These are phyloP conservation scores for Phytophthora crassamura DNA, from an alignment of 352 stramenopile genomes.

Conservation along the genomic window DNA sequence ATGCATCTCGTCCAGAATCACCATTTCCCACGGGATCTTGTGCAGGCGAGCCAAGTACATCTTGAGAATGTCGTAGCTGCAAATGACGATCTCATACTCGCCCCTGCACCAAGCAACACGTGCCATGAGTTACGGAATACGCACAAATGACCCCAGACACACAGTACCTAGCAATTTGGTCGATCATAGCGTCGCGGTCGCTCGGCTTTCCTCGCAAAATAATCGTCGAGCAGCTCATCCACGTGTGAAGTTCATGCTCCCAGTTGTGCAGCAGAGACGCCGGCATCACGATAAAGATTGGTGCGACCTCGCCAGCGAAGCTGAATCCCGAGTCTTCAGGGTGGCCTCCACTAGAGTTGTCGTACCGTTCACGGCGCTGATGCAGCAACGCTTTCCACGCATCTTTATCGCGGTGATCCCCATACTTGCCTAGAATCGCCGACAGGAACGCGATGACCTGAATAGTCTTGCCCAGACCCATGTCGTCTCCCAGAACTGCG, in stretches of 20 bases:
- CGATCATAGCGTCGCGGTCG: constrained; percentile 63
- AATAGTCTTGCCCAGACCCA: constrained; percentile 95
- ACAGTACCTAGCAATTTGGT: constrained; percentile 70
- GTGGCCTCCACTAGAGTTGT: constrained; percentile 36
- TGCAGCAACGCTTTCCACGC: constrained; percentile 94
- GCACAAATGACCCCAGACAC: neutral
- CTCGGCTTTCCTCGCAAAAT: constrained; percentile 68
- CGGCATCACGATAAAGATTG: constrained; percentile 98
- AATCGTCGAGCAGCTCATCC: constrained; percentile 76
- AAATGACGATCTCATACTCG: constrained; percentile 83
- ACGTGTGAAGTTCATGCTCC: constrained; percentile 98
- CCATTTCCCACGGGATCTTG: constrained; percentile 88
- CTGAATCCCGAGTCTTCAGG: constrained; percentile 52
- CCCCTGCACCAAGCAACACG: constrained; percentile 44
- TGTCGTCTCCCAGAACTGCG: constrained; percentile 98
- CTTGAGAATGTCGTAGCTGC: constrained; percentile 92
- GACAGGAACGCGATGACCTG: constrained; percentile 95
- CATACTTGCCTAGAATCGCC: constrained; percentile 91
- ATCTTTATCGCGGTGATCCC: constrained; percentile 95
- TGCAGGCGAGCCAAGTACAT: constrained; percentile 85
- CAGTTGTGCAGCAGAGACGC: constrained; percentile 99
- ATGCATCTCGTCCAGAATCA: constrained; percentile 99
- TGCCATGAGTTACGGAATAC: constrained; percentile 47
- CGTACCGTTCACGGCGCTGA: constrained; percentile 83
- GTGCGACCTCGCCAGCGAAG: constrained; percentile 57